Conservation (phyloP, 805 yeast genomes). For the Pichia thaimueangensis region DNA sequence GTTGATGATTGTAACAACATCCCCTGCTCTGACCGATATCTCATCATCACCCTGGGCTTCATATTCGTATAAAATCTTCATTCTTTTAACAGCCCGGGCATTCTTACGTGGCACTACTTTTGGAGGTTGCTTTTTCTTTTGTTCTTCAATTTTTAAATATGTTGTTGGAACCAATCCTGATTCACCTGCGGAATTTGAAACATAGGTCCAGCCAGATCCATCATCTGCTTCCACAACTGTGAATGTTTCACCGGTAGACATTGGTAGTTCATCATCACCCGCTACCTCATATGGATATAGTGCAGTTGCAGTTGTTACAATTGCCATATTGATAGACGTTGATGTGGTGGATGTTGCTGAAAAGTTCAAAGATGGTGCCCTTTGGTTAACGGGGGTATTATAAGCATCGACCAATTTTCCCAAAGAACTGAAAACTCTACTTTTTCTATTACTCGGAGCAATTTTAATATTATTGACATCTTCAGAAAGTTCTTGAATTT, state of each 20-base stretch:
- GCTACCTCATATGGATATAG: slow-evolving; percentile 58
- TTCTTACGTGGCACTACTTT: slow-evolving; percentile 68
- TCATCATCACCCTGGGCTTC: slow-evolving; percentile 77
- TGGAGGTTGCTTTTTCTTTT: slow-evolving; percentile 52
- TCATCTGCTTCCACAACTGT: slow-evolving; percentile 62
- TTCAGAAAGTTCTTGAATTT: slow-evolving; percentile 24
- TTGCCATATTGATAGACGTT: background rate
- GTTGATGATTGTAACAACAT: slow-evolving; percentile 56
- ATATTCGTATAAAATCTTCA: slow-evolving; percentile 71
- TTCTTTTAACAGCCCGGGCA: slow-evolving; percentile 55
- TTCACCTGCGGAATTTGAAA: slow-evolving; percentile 38
- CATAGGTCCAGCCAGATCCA: slow-evolving; percentile 89
- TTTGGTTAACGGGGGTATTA: slow-evolving; percentile 11
- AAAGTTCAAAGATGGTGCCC: background rate
- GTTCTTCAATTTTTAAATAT: slow-evolving; percentile 48
- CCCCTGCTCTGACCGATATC: slow-evolving; percentile 65
- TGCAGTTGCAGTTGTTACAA: slow-evolving; percentile 34
- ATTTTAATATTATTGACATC: slow-evolving; percentile 23
- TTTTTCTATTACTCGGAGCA: slow-evolving; percentile 17
- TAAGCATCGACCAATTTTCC: slow-evolving; percentile 12
- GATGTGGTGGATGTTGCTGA: background rate
- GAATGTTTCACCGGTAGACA: slow-evolving; percentile 56
- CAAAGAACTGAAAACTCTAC: slow-evolving; percentile 23
- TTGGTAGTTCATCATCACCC: slow-evolving; percentile 69
- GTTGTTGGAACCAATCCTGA: slow-evolving; percentile 83